A percentile compares a stretch with the other conserved stretches of the same genome.
Evolutionary conservation across 768 basidiomycete genomes (phyloP).

Genomic region (Kwoniella dendrophila): DNA sequence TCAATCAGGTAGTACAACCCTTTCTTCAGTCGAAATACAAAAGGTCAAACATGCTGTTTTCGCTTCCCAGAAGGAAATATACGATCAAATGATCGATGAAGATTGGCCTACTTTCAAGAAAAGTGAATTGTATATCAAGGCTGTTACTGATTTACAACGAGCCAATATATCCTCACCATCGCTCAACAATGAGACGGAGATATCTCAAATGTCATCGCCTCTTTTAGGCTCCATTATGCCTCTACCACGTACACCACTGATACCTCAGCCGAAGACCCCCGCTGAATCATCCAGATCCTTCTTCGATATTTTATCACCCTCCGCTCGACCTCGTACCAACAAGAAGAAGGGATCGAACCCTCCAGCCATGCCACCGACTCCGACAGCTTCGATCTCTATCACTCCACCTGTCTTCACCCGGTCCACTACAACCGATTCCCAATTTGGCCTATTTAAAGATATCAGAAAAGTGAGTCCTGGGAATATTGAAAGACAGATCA

Average conservation of each 20-base stretch:
- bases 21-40: slow-evolving; percentile 65
- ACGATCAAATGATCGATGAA: slow-evolving; percentile 79
- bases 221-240: neutral
- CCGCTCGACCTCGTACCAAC: slow-evolving; percentile 6
- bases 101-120: slow-evolving; percentile 87
- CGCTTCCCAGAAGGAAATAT: slow-evolving; percentile 79
- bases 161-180: slow-evolving; percentile 6
- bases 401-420: slow-evolving; percentile 33
- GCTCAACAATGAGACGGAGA: neutral
- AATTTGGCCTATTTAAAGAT: neutral
- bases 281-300: slow-evolving; percentile 15
- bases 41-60: slow-evolving; percentile 67
- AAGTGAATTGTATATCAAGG: slow-evolving; percentile 91
- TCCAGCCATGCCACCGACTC: slow-evolving; percentile 15
- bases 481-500: neutral
- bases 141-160: slow-evolving; percentile 62
- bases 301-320: slow-evolving; percentile 8
- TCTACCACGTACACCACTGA: neutral
- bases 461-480: slow-evolving; percentile 15
- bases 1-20: slow-evolving; percentile 49
- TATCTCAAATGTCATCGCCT: neutral
- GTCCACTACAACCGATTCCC: slow-evolving; percentile 5
- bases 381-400: slow-evolving; percentile 27
- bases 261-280: slow-evolving; percentile 10
- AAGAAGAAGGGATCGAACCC: slow-evolving; percentile 29